Percentiles rank a stretch among this genome's conserved stretches.
These are phyloP conservation scores for Aspergillus sp. DNA, from an alignment of 2,329 filamentous ascomycete species.

Conservation along the genomic window DNA sequence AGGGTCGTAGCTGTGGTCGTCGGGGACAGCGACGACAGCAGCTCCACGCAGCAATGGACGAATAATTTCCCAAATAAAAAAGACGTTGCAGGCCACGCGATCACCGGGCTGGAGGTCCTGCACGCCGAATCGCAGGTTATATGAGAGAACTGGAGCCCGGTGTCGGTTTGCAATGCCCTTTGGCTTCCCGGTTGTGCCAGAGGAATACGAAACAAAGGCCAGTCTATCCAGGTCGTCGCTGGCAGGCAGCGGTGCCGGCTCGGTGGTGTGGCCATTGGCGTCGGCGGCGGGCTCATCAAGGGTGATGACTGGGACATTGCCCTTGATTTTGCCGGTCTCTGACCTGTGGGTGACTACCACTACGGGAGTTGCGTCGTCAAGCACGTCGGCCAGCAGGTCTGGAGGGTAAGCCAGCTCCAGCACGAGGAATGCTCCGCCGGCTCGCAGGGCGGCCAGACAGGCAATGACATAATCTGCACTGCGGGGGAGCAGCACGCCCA, in stretches of 20 bases:
- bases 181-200: slow-evolving; percentile 74
- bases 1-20: slow-evolving; percentile 76
- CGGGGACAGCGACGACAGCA: slow-evolving; percentile 72
- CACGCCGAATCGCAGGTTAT: slow-evolving; percentile 68
- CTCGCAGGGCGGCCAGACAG: slow-evolving; percentile 73
- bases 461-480: slow-evolving; percentile 79
- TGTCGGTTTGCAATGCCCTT: slow-evolving; percentile 82
- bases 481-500: slow-evolving; percentile 72
- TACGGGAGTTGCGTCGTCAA: slow-evolving; percentile 70
- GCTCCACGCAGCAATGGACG: slow-evolving; percentile 74
- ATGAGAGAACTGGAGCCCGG: slow-evolving; percentile 70
- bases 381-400: slow-evolving; percentile 70
- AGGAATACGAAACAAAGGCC: slow-evolving; percentile 79
- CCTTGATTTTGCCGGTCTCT: slow-evolving; percentile 66
- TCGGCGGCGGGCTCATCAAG: slow-evolving; percentile 53
- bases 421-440: slow-evolving; percentile 77
- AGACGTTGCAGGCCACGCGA: slow-evolving; percentile 83
- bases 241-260: slow-evolving; percentile 54
- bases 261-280: slow-evolving; percentile 42
- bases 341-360: slow-evolving; percentile 69
- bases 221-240: slow-evolving; percentile 71
- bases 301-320: slow-evolving; percentile 60
- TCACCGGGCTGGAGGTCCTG: slow-evolving; percentile 71
- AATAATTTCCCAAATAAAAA: slow-evolving; percentile 83
- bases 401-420: slow-evolving; percentile 78